phyloP scores from a whole-genome alignment of 2,329 filamentous ascomycete species.

The Aspergillus carbonarius region DNA sequence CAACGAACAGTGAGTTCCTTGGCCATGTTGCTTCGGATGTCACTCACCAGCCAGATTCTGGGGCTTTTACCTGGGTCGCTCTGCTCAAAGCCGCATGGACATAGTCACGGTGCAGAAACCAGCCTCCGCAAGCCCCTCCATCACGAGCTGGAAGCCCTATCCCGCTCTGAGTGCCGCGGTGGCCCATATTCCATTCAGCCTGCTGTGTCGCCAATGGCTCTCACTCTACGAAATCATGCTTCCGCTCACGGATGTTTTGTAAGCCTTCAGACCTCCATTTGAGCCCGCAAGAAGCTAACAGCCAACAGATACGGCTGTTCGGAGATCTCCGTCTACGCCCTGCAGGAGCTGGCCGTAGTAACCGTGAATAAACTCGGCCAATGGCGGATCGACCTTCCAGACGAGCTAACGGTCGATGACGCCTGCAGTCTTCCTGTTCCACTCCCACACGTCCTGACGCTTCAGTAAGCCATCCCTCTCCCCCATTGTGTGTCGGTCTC shows the following conservation, averaged over 20 bases:
- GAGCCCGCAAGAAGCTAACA: not conserved
- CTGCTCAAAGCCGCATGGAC: constrained; percentile 38
- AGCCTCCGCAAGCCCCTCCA: too few species aligned
- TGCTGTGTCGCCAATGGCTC: constrained; percentile 1
- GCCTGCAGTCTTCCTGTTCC: not conserved
- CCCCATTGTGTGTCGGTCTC: too few species aligned
- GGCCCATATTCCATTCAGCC: not conserved
- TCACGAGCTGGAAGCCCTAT: constrained; percentile 28
- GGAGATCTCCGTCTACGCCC: constrained; percentile 33
- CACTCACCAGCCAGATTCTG: constrained; percentile 33
- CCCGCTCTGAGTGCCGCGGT: constrained; percentile 32
- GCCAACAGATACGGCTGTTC: constrained; percentile 32
- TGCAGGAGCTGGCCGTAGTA: constrained; percentile 26
- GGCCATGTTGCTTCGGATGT: not conserved
- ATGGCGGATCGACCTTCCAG: not conserved
- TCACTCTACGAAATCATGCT: constrained; percentile 4
- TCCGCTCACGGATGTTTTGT: constrained; percentile 3
- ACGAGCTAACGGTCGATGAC: not conserved
- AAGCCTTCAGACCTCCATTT: not conserved
- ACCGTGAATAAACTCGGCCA: not conserved
- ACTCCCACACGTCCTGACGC: not conserved
- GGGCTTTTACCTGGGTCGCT: constrained; percentile 46
- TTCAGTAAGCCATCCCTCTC: not conserved
- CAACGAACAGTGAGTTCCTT: constrained; percentile 38
- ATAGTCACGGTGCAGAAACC: constrained; percentile 44